Evolutionary conservation across 2,329 filamentous ascomycete genomes (phyloP).

Genomic region (Paramyrothecium sp.): DNA sequence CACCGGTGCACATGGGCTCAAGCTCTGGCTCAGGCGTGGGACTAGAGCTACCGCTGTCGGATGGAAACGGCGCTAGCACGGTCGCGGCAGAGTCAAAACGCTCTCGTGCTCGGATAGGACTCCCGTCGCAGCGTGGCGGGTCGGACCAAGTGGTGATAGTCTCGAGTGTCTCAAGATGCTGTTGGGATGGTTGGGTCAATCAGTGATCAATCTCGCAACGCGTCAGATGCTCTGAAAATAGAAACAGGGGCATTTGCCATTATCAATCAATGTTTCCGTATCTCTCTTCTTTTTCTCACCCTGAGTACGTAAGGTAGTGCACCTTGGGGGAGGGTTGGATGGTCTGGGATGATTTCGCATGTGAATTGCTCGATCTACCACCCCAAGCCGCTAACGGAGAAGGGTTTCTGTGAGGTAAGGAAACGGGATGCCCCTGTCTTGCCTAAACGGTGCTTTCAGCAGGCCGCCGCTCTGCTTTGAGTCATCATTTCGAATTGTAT

Average conservation of each 20-base stretch:
- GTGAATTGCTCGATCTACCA: no score
- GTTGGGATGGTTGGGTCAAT: background rate
- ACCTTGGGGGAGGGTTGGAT: background rate
- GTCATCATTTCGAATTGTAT: no score
- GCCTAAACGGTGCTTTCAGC: no score
- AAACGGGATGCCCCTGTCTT: no score
- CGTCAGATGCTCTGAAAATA: background rate
- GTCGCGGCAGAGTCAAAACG: background rate
- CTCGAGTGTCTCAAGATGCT: background rate
- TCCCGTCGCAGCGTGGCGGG: background rate
- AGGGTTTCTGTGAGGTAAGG: no score
- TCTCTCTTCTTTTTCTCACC: no score
- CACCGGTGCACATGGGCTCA: no score
- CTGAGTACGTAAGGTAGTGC: background rate
- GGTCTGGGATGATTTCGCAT: no score
- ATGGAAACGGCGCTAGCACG: background rate
- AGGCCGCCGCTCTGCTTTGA: no score
- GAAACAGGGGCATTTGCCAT: background rate
- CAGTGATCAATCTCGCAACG: background rate
- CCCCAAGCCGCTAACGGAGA: no score
- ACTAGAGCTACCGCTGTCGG: background rate
- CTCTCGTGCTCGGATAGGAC: background rate
- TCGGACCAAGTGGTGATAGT: background rate
- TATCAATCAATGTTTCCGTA: background rate
- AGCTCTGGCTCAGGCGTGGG: no score